Conservation (phyloP, 345 rosid genomes). For the Eucalyptus cloeziana region DNA sequence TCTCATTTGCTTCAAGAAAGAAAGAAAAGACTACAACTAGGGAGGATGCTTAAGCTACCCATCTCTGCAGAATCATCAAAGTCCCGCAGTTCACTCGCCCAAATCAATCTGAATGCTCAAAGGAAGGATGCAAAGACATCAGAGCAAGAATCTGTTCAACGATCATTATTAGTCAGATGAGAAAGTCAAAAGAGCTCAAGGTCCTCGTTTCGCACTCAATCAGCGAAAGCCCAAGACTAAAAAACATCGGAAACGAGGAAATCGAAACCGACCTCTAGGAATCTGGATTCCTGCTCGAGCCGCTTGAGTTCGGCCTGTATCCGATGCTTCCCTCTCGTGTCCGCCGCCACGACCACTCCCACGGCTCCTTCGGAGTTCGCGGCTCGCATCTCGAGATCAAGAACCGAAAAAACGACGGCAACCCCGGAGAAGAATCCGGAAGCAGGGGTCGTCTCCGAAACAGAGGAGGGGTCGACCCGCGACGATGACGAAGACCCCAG, state of each 20-base stretch:
- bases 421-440: not conserved
- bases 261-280: slow-evolving; percentile 40
- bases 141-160: not conserved
- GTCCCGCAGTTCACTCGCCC: not conserved
- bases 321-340: slow-evolving; percentile 71
- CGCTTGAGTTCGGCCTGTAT: slow-evolving; percentile 68
- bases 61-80: not conserved
- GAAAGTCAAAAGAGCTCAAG: not conserved
- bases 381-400: slow-evolving; percentile 25
- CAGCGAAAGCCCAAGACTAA: not conserved
- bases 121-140: not conserved
- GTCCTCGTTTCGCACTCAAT: not conserved
- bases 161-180: not conserved
- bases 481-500: not conserved
- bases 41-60: not conserved
- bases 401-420: not conserved
- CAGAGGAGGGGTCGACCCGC: not conserved
- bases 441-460: not conserved
- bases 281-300: slow-evolving; percentile 71
- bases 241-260: not conserved
- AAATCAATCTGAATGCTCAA: not conserved
- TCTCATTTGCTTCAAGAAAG: not conserved
- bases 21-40: not conserved
- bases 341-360: slow-evolving; percentile 16
- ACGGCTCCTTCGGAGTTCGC: slow-evolving; percentile 37